A percentile compares a stretch with the other conserved stretches of the same genome.
Evolutionary conservation across 257 asterid genomes (phyloP).

Genomic region (Salvia miltiorrhiza): DNA sequence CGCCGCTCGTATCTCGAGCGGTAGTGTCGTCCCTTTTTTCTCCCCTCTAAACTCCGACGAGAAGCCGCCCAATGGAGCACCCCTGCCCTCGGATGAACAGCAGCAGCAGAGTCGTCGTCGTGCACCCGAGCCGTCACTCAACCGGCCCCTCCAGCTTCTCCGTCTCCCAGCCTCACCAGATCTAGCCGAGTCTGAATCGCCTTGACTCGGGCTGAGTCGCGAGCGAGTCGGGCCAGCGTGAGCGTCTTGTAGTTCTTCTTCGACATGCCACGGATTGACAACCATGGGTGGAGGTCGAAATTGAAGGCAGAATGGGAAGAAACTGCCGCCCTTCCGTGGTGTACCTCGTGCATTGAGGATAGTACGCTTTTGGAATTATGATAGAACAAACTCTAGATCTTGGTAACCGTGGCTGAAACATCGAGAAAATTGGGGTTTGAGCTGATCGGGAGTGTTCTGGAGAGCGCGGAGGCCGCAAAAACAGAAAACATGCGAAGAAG

Average conservation of each 20-base stretch:
- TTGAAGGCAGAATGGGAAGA: too few species aligned
- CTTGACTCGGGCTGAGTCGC: conserved; percentile 71
- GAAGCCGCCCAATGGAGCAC: too few species aligned
- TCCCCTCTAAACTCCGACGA: too few species aligned
- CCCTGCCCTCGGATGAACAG: too few species aligned
- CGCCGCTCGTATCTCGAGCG: too few species aligned
- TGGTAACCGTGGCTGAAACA: conserved; percentile 45
- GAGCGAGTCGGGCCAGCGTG: conserved; percentile 54
- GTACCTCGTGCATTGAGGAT: conserved; percentile 33
- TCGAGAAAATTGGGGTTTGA: conserved; percentile 39
- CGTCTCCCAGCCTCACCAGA: conserved; percentile 48
- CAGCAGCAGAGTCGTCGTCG: too few species aligned
- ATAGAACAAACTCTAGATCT: conserved; percentile 40
- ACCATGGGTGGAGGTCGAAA: conserved; percentile 71
- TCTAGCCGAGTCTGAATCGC: conserved; percentile 71
- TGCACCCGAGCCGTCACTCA: too few species aligned
- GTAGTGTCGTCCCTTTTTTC: too few species aligned
- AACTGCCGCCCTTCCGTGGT: too few species aligned
- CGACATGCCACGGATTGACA: conserved; percentile 42
- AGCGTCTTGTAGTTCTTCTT: conserved; percentile 53
- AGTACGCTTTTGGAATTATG: conserved; percentile 24
- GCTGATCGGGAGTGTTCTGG: conserved; percentile 40
- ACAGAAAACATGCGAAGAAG: conserved; percentile 29
- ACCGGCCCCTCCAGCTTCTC: conserved; percentile 66
- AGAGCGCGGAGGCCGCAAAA: conserved; percentile 25